Conservation (phyloP, 495 filamentous ascomycete genomes). For the Geoglossum glabrum region DNA sequence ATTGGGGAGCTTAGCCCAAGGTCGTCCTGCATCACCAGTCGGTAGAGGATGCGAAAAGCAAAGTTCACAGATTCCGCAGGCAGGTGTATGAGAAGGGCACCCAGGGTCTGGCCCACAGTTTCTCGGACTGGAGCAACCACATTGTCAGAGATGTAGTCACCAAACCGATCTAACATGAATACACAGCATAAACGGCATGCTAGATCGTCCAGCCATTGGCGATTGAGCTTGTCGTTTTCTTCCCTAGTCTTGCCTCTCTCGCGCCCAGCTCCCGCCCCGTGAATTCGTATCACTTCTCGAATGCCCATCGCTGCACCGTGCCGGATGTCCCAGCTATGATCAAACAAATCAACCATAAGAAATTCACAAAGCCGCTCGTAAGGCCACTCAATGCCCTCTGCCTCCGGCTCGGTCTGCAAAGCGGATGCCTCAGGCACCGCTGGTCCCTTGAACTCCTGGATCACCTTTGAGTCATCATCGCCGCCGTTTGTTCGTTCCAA, state of each 20-base stretch:
- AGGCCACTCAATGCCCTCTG: constrained; percentile 79
- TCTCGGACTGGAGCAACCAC: constrained; percentile 91
- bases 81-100: constrained; percentile 67
- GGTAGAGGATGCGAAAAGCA: constrained; percentile 61
- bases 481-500: constrained; percentile 49
- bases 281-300: constrained; percentile 76
- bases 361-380: constrained; percentile 87
- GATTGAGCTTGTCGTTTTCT: constrained; percentile 63
- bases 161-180: constrained; percentile 92
- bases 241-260: constrained; percentile 41
- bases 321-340: constrained; percentile 87
- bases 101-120: constrained; percentile 88
- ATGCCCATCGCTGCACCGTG: constrained; percentile 93
- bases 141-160: constrained; percentile 92
- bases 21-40: constrained; percentile 82
- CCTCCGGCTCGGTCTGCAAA: constrained; percentile 44
- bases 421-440: constrained; percentile 42
- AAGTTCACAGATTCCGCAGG: constrained; percentile 51
- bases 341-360: constrained; percentile 79
- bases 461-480: constrained; percentile 77
- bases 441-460: constrained; percentile 77
- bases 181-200: constrained; percentile 84
- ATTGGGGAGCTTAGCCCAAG: constrained; percentile 44
- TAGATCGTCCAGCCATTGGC: constrained; percentile 76
- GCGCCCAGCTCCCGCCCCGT: constrained; percentile 81